Percentiles rank a stretch among this genome's conserved stretches.
phyloP scores from a whole-genome alignment of 768 basidiomycete species.

The Tulasnella sp. region DNA sequence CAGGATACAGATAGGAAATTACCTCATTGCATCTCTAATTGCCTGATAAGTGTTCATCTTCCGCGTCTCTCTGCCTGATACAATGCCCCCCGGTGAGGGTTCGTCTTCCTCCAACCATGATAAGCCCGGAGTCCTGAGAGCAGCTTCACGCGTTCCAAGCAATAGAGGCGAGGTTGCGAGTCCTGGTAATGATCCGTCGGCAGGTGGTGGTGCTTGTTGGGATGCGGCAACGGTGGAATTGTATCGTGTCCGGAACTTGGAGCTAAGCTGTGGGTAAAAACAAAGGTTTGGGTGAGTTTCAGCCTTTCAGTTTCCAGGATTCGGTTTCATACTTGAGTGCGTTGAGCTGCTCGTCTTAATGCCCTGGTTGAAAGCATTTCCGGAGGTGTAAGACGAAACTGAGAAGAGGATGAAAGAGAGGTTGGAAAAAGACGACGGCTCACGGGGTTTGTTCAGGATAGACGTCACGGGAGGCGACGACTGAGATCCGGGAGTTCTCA shows the following conservation, averaged over 20 bases:
- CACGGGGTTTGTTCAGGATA: neutral
- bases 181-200: constrained; percentile 73
- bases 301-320: neutral
- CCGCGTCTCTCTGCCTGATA: constrained; percentile 70
- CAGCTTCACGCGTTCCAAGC: constrained; percentile 58
- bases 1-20: constrained; percentile 20
- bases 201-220: constrained; percentile 56
- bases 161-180: constrained; percentile 66
- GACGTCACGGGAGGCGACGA: constrained; percentile 2
- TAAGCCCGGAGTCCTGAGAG: constrained; percentile 68
- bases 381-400: neutral
- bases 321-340: neutral
- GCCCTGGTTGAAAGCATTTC: constrained; percentile 1
- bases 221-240: constrained; percentile 37
- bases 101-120: constrained; percentile 63
- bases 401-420: neutral
- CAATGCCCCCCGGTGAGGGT: constrained; percentile 43
- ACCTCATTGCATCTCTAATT: constrained; percentile 86
- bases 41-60: constrained; percentile 97
- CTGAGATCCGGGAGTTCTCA: constrained; percentile 7
- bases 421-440: constrained; percentile 6
- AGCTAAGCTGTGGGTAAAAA: neutral
- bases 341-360: neutral
- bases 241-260: constrained; percentile 13
- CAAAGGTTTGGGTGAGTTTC: neutral